Evolutionary conservation across 352 stramenopile genomes (phyloP).

Genomic region (Globisporangium rhizosaccharum): DNA sequence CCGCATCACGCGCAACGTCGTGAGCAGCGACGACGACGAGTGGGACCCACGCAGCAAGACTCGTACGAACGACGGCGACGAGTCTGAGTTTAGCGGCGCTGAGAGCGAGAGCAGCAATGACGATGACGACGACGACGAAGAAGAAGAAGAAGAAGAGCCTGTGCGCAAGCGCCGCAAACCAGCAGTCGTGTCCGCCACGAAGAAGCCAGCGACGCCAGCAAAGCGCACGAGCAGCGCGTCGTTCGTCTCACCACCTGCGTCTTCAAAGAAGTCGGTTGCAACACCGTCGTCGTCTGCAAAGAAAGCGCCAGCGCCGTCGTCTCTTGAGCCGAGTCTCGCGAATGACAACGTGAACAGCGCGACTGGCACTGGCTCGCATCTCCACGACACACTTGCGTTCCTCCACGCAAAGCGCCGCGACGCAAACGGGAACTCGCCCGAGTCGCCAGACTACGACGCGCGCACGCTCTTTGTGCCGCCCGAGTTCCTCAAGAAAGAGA

Average conservation of each 20-base stretch:
- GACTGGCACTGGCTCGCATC: conserved; percentile 56
- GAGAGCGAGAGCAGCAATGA: conserved; percentile 47
- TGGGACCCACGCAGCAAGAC: conserved; percentile 38
- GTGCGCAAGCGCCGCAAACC: conserved; percentile 34
- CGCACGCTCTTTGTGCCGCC: conserved; percentile 90
- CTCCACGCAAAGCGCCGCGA: conserved; percentile 88
- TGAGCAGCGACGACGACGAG: conserved; percentile 48
- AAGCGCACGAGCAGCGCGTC: conserved; percentile 22
- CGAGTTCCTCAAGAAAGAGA: conserved; percentile 88
- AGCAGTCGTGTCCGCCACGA: conserved; percentile 8
- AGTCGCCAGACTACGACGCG: conserved; percentile 89
- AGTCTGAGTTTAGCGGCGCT: conserved; percentile 45
- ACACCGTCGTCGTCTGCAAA: conserved; percentile 15
- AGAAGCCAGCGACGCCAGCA: conserved; percentile 16
- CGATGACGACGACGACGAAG: conserved; percentile 40
- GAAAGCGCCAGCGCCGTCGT: conserved; percentile 14
- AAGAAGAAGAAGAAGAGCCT: conserved; percentile 36
- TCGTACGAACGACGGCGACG: conserved; percentile 33
- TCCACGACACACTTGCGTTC: conserved; percentile 92
- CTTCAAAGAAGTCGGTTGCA: conserved; percentile 20
- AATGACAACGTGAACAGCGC: conserved; percentile 22
- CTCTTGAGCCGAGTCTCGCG: conserved; percentile 7
- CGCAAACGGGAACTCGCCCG: conserved; percentile 65
- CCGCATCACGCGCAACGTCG: conserved; percentile 21
- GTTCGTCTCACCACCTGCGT: conserved; percentile 29